These are phyloP conservation scores for Heracleum sosnowskyi DNA, from an alignment of 129 eudicot genomes.

Conservation along the genomic window DNA sequence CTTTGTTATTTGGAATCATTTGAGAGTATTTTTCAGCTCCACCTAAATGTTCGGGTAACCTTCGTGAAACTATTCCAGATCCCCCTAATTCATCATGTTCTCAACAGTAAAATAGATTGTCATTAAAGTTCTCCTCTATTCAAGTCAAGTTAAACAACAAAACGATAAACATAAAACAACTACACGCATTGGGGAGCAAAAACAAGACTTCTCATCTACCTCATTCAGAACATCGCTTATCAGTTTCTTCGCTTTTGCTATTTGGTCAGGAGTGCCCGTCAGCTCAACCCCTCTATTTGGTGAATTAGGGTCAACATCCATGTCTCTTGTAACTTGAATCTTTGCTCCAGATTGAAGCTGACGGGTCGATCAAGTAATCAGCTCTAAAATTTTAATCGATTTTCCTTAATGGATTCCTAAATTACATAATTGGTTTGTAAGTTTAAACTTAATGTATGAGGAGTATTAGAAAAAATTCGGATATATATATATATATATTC, in stretches of 20 bases:
- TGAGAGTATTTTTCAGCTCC: constrained; percentile 67
- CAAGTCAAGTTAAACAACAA: not conserved
- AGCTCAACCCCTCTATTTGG: constrained; percentile 66
- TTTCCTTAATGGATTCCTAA: too few species aligned
- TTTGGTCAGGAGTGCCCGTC: constrained; percentile 62
- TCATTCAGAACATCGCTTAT: constrained; percentile 69
- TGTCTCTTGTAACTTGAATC: too few species aligned
- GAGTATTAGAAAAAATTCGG: too few species aligned
- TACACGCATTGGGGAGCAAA: not conserved
- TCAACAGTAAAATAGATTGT: not conserved
- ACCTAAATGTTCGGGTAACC: constrained; percentile 50
- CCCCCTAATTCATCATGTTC: constrained; percentile 80
- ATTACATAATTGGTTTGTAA: too few species aligned
- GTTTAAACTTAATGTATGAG: too few species aligned
- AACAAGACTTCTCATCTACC: constrained; percentile 31
- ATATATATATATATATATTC: too few species aligned
- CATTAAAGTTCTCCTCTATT: too few species aligned
- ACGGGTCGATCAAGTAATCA: too few species aligned
- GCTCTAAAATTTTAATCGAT: too few species aligned
- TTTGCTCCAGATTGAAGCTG: constrained; percentile 89
- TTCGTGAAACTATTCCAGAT: constrained; percentile 54
- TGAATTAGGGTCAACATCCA: constrained; percentile 68
- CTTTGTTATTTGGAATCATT: constrained; percentile 85
- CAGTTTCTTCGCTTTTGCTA: constrained; percentile 77
- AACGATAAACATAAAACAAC: not conserved